These are phyloP conservation scores for Emydomyces testavorans DNA, from an alignment of 2,329 filamentous ascomycete species.

Conservation along the genomic window DNA sequence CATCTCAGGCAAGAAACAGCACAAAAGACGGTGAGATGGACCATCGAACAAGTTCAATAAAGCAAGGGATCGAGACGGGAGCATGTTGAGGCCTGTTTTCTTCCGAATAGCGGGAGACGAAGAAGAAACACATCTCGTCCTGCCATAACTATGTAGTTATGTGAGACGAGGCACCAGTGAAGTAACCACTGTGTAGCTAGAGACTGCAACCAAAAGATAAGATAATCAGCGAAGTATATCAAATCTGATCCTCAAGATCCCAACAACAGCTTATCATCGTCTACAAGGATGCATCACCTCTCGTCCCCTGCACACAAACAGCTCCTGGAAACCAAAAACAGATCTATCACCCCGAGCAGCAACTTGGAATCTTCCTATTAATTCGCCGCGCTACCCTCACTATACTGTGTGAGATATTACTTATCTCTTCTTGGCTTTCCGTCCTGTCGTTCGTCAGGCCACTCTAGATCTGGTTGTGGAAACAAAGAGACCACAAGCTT, in stretches of 20 bases:
- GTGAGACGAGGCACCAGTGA: no score
- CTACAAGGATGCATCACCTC: conserved; percentile 4
- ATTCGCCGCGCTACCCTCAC: not conserved
- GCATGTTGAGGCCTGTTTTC: no score
- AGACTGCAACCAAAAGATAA: conserved; percentile 8
- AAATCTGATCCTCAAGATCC: conserved; percentile 4
- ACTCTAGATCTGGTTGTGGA: conserved; percentile 3
- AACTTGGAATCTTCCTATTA: no score
- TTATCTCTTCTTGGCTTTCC: conserved; percentile 3
- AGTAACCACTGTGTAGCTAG: not conserved
- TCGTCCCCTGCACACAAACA: not conserved
- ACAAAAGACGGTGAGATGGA: not conserved
- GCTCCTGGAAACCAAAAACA: not conserved
- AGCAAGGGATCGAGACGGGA: no score
- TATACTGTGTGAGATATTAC: not conserved
- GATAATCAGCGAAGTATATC: conserved; percentile 6
- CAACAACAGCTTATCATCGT: not conserved
- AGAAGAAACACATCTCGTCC: no score
- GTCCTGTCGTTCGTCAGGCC: conserved; percentile 1
- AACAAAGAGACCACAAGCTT: not conserved
- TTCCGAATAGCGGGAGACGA: not conserved
- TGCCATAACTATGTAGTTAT: no score
- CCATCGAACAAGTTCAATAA: no score
- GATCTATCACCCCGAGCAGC: no score
- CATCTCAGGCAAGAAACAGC: no score